phyloP scores from a whole-genome alignment of 169 alveolate genomes.

The Neospora caninum region DNA sequence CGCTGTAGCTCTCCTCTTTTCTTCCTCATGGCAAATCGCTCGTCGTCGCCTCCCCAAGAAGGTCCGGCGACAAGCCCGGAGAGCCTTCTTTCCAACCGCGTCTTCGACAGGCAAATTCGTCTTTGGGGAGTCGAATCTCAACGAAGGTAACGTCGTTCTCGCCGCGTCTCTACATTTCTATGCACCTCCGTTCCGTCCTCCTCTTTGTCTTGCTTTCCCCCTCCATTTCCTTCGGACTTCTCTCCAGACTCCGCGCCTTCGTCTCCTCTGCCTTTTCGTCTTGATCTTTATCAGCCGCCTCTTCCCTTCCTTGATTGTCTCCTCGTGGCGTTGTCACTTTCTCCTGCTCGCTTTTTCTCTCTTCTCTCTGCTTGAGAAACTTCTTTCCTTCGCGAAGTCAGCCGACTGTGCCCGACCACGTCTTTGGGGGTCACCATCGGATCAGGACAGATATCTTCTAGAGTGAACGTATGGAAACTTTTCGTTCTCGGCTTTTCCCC shows the following conservation, averaged over 20 bases:
- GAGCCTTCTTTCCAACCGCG: not conserved
- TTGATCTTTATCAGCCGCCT: too few species aligned
- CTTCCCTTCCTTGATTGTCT: too few species aligned
- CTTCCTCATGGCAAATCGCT: not conserved
- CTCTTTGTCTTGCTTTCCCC: not conserved
- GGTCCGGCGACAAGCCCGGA: not conserved
- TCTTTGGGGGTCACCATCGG: too few species aligned
- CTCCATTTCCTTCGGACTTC: not conserved
- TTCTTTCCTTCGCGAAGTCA: not conserved
- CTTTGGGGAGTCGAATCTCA: slow-evolving; percentile 77
- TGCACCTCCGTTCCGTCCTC: not conserved
- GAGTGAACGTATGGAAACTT: not conserved
- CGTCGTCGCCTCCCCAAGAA: not conserved
- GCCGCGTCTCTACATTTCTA: not conserved
- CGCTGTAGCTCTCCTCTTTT: not conserved
- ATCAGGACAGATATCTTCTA: too few species aligned
- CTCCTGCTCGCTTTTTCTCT: not conserved
- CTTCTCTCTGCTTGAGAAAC: not conserved
- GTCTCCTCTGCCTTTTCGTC: not conserved
- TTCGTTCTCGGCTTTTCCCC: not conserved
- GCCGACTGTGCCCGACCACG: not conserved
- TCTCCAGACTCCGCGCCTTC: not conserved
- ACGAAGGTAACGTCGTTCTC: slow-evolving; percentile 54
- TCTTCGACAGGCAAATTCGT: slow-evolving; percentile 75
- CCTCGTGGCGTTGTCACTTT: not conserved